phyloP scores from a whole-genome alignment of 805 yeast species.

The Starmerella bombi region DNA sequence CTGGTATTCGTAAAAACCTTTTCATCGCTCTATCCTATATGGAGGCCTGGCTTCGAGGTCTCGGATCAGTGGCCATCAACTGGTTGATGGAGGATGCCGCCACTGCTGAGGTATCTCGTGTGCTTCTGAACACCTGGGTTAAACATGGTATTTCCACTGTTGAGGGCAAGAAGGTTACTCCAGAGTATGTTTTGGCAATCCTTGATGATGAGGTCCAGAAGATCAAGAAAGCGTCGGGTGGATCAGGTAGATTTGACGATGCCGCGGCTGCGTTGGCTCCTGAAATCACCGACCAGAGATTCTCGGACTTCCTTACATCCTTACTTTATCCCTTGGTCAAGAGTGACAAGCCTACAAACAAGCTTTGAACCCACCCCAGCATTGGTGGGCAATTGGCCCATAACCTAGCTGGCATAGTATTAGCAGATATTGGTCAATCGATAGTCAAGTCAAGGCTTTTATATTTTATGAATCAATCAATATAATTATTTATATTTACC shows the following conservation, averaged over 20 bases:
- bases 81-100: slow-evolving; percentile 70
- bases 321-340: slow-evolving; percentile 45
- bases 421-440: too few relatives aligned
- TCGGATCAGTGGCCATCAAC: slow-evolving; percentile 64
- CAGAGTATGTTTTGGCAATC: slow-evolving; percentile 37
- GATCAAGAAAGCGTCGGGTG: slow-evolving; percentile 37
- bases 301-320: slow-evolving; percentile 54
- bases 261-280: slow-evolving; percentile 49
- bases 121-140: slow-evolving; percentile 65
- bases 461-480: background rate
- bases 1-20: slow-evolving; percentile 50
- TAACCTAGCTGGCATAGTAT: too few relatives aligned
- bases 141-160: slow-evolving; percentile 46
- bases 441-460: background rate
- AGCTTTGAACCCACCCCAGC: slow-evolving; percentile 17
- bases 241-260: slow-evolving; percentile 37
- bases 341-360: slow-evolving; percentile 19
- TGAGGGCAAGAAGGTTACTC: slow-evolving; percentile 41
- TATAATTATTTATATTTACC: too few relatives aligned
- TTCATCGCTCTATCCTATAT: slow-evolving; percentile 54
- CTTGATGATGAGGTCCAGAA: slow-evolving; percentile 45
- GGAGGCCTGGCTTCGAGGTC: slow-evolving; percentile 62
- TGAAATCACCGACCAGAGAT: slow-evolving; percentile 50
- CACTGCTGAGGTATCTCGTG: slow-evolving; percentile 64
- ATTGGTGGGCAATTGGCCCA: too few relatives aligned